Evolutionary conservation across 768 basidiomycete species (phyloP), one percentile per base, ranked within the genome.

Genomic region (Gloeophyllum trabeum): DNA sequence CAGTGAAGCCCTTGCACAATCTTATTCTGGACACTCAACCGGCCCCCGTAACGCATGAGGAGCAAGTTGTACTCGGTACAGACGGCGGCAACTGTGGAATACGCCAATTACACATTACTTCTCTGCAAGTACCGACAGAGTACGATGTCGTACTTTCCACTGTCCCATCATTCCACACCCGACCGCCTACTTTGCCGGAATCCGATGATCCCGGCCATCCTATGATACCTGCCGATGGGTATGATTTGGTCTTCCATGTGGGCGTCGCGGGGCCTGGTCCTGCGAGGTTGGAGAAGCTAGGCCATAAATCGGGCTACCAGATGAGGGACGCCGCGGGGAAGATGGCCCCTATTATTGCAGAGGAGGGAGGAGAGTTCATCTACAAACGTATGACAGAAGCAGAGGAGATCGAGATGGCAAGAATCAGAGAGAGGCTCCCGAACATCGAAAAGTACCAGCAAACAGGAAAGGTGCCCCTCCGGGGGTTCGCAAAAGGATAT

Each of bases 241-340:
- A 76, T 50, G 81, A 83, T 52, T 73, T 84, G 50, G 70, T 83
- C 41, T 72, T 83, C 50, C 81, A 84, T 50, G 66, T 84, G 22
- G 81, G 81, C 3, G 75, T 79, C 16, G 80, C 78, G 4, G 73
- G 75, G 13, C 67, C 76, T 10, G 81, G 81, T 0, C 69, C 73
- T 0, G 51, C 82, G 41, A 65, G 76, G 18, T 69, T 84, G 66
- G 81, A 84, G 55, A 66, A 72, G 47, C 52, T 70, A n/a, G 71
- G 72, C 1, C 81, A 84, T 55, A 81, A 81, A 52, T 61, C 73
- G 16, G 78, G 79, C 5, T 84, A 82, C 54, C 65, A 72, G 35
- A 78, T 78, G 73, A 78, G 76, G 54, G 81, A 82, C 48, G 76
- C 72, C 6, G 64, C 64, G 3, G 75, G 73, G 5, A 67, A 71